These are phyloP conservation scores for Epichloe uncinata DNA, from an alignment of 2,329 filamentous ascomycete species.

Conservation along the genomic window DNA sequence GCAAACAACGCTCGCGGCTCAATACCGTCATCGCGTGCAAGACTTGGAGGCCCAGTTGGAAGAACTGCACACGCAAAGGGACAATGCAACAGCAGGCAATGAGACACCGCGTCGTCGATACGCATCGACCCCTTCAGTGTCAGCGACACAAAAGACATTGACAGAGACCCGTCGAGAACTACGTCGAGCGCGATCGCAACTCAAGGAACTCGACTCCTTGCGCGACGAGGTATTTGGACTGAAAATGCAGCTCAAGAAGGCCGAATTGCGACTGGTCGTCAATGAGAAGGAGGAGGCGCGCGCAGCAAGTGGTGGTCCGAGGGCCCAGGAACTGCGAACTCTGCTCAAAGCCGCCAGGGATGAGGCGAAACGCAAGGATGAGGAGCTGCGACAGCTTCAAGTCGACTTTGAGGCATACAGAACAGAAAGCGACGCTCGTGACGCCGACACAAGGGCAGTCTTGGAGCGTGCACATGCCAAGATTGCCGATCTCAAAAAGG, in stretches of 20 bases:
- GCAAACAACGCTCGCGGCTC: conserved; percentile 42
- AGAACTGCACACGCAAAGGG: conserved; percentile 23
- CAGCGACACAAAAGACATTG: conserved; percentile 36
- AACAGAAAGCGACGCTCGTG: conserved; percentile 37
- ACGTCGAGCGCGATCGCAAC: conserved; percentile 38
- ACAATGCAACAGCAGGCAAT: conserved; percentile 18
- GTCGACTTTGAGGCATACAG: conserved; percentile 41
- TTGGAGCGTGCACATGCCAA: conserved; percentile 43
- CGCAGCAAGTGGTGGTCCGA: conserved; percentile 21
- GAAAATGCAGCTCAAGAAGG: conserved; percentile 34
- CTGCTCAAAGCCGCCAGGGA: conserved; percentile 31
- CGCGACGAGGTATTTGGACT: conserved; percentile 40
- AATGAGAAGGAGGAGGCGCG: conserved; percentile 23
- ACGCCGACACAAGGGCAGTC: conserved; percentile 42
- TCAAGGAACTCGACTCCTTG: conserved; percentile 36
- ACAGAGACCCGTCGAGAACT: conserved; percentile 41
- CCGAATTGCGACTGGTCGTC: conserved; percentile 19
- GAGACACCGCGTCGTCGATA: conserved; percentile 23
- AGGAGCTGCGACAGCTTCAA: conserved; percentile 34
- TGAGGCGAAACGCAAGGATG: conserved; percentile 32
- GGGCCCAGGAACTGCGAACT: conserved; percentile 25
- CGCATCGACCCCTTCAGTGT: conserved; percentile 25
- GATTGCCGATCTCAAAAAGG: conserved; percentile 43
- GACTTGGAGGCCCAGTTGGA: conserved; percentile 41
- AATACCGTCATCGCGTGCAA: conserved; percentile 46